Evolutionary conservation across 2,329 filamentous ascomycete species (phyloP), one percentile per base, ranked within the genome.

Genomic region (Hypoxylon sp.): DNA sequence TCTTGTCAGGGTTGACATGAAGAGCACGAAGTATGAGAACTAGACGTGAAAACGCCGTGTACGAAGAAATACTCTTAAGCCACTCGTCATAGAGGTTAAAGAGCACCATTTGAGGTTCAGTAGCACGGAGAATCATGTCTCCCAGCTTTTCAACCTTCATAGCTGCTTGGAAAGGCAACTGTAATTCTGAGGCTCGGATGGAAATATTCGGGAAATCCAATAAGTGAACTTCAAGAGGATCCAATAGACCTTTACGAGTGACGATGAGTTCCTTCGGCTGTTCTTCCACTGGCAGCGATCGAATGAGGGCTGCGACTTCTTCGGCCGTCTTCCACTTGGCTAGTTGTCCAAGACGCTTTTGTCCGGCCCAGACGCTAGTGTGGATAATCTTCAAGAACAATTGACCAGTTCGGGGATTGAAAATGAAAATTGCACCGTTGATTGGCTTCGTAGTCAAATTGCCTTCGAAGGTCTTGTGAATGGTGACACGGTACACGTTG

Each of bases 81-180:
- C 96, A 99, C 80, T 99, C 96, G 76, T 99, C 96, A 77, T 98
- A 99, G 42, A 99, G 85, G 78, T 99, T 99, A 88, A 98, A 99
- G 7, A 99, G 87, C 58, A 99, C 96, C 96, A 99, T 99, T 82
- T 99, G 96, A n/a, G 96, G 96, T 79, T 98, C 96, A 0, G 96
- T 99, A 1, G 96, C 97, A 74, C 94, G 92, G 50, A 99, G 84
- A 75, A 99, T 99, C 95, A 99, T 98, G 82, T 99, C 97, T 73
- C 95, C 97, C 50, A 99, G 88, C 82, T 99, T 99, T 83, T 99
- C 96, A 1, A 99, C 94, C 86, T 99, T 99, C 95, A 99, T 99
- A 0, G 97, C 97, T 61, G 96, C 96, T 82, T 99, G 97, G 92
- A 99, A 99, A 1, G 96, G 96, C 71, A 99, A 85, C 80, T 99